Conservation (phyloP, 2,329 filamentous ascomycete species). For the Aspergillus caelatus region DNA sequence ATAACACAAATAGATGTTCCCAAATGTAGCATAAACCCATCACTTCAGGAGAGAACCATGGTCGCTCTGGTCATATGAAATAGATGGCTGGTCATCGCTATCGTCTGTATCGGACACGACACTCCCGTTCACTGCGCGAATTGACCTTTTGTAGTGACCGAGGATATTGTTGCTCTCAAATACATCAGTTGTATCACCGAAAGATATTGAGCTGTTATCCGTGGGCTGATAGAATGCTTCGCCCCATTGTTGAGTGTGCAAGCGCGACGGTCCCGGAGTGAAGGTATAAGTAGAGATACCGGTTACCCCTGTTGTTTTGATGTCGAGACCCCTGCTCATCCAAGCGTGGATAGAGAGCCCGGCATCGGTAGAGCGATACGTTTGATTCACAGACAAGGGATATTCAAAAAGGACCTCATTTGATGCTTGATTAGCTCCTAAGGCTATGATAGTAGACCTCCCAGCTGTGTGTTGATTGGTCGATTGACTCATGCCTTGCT, state of each 20-base stretch:
- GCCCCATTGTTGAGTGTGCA: slow-evolving; percentile 34
- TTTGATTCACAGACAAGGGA: not conserved
- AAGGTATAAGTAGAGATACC: slow-evolving; percentile 65
- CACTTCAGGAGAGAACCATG: not conserved
- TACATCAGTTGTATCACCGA: slow-evolving; percentile 30
- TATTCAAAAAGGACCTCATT: not conserved
- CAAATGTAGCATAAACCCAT: not conserved
- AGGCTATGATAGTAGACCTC: not conserved
- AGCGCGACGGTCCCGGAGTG: slow-evolving; percentile 28
- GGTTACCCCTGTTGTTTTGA: not conserved
- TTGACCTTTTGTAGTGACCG: not conserved
- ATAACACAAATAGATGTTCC: no score
- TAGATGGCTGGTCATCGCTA: not conserved
- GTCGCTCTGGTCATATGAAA: not conserved
- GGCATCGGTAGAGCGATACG: not conserved
- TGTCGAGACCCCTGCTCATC: not conserved
- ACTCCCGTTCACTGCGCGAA: not conserved
- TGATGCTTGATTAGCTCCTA: not conserved
- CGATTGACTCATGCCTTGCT: not conserved
- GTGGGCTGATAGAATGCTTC: slow-evolving; percentile 29
- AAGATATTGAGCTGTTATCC: slow-evolving; percentile 27
- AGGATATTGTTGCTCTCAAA: slow-evolving; percentile 24
- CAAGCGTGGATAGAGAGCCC: not conserved
- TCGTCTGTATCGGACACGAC: not conserved
- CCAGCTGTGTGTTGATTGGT: not conserved